These are phyloP conservation scores for Sedum album DNA, from an alignment of 164 flowering plant species.

Conservation along the genomic window DNA sequence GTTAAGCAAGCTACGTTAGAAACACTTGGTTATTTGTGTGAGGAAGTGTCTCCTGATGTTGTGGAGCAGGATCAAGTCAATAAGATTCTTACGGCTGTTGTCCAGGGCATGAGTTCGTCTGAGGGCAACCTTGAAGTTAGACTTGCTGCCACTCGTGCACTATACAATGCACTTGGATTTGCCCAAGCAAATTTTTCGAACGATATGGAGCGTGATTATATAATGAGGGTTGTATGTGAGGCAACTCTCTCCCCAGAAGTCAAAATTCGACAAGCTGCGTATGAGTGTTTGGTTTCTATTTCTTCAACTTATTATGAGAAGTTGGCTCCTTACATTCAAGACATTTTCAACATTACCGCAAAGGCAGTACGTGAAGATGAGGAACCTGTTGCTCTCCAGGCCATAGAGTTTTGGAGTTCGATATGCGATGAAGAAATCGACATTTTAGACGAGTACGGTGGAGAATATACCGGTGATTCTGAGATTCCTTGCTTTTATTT, in stretches of 20 bases:
- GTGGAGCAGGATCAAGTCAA: conserved; percentile 57
- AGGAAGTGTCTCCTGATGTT: conserved; percentile 53
- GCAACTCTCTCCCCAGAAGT: conserved; percentile 43
- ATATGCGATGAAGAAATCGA: conserved; percentile 22
- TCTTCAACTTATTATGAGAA: conserved; percentile 52
- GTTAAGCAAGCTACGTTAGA: conserved; percentile 49
- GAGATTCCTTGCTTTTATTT: conserved; percentile 50
- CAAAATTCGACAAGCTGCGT: conserved; percentile 56
- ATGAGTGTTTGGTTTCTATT: conserved; percentile 58
- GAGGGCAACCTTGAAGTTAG: conserved; percentile 45
- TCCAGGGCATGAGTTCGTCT: conserved; percentile 50
- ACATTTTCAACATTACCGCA: conserved; percentile 47
- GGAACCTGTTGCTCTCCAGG: conserved; percentile 62
- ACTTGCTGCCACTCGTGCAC: conserved; percentile 50
- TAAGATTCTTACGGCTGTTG: conserved; percentile 54
- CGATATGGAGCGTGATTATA: conserved; percentile 64
- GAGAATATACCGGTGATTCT: conserved; percentile 48
- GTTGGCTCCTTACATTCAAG: conserved; percentile 45
- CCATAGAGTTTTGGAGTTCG: conserved; percentile 63
- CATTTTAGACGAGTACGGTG: conserved; percentile 51
- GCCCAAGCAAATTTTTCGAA: conserved; percentile 54
- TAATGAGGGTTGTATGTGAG: conserved; percentile 67
- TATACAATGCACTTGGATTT: conserved; percentile 53
- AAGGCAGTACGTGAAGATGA: conserved; percentile 59
- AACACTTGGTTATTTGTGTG: conserved; percentile 57